These are phyloP conservation scores for Mrakia blollopis DNA, from an alignment of 768 basidiomycete genomes.

Conservation along the genomic window DNA sequence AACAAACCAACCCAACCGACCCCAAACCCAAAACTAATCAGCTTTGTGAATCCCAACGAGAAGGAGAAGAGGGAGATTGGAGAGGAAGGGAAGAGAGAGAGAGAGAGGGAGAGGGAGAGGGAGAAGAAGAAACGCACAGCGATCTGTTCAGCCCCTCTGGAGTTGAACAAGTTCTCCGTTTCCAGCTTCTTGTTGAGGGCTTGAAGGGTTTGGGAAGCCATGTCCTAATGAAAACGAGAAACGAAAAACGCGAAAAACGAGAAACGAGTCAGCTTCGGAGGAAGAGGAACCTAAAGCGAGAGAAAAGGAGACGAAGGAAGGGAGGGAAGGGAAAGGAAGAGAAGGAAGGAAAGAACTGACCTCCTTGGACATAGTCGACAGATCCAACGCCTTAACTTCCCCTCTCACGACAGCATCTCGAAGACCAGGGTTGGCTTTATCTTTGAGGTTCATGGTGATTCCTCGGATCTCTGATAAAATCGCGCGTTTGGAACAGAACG, in stretches of 20 bases:
- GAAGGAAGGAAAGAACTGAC: constrained; percentile 47
- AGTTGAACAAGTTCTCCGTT: constrained; percentile 81
- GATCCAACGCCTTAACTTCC: constrained; percentile 61
- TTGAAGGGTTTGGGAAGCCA: constrained; percentile 90
- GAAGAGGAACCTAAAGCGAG: background rate
- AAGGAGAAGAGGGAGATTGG: background rate
- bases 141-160: constrained; percentile 74
- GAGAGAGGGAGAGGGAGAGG: background rate
- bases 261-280: background rate
- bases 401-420: constrained; percentile 82
- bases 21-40: background rate
- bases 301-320: background rate
- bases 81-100: too few species aligned
- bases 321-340: background rate
- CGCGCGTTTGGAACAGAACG: constrained; percentile 61
- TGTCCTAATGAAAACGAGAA: constrained; percentile 58
- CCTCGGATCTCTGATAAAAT: constrained; percentile 83
- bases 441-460: constrained; percentile 88
- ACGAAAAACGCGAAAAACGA: too few species aligned
- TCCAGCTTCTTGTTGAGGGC: constrained; percentile 74
- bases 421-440: constrained; percentile 83
- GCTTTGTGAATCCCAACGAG: background rate
- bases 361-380: constrained; percentile 75
- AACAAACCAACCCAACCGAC: background rate
- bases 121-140: constrained; percentile 35